These are phyloP conservation scores for Bacterosira constricta DNA, from an alignment of 108 stramenopile genomes.

Conservation along the genomic window DNA sequence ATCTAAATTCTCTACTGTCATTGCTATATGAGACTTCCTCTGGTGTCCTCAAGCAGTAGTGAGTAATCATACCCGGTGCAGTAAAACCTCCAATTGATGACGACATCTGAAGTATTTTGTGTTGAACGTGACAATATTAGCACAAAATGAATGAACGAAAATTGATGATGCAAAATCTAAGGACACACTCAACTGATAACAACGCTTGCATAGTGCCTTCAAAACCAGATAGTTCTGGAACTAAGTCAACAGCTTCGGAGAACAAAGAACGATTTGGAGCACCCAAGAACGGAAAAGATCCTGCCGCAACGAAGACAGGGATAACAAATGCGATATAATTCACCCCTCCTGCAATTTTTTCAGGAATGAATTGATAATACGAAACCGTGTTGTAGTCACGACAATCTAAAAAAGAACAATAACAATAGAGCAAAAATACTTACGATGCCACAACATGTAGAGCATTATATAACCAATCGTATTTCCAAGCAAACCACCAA, in stretches of 20 bases:
- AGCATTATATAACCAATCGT: constrained; percentile 18
- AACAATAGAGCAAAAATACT: too few relatives aligned
- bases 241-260: constrained; percentile 50
- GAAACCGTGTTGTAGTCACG: too few relatives aligned
- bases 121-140: background rate
- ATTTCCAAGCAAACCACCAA: constrained; percentile 19
- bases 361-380: too few relatives aligned
- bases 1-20: constrained; percentile 59
- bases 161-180: background rate
- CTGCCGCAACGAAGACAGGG: constrained; percentile 49
- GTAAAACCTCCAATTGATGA: constrained; percentile 67
- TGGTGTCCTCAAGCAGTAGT: constrained; percentile 61
- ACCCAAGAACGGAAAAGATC: constrained; percentile 66
- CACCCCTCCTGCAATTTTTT: constrained; percentile 15
- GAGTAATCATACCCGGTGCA: constrained; percentile 68
- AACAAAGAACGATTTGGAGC: constrained; percentile 68
- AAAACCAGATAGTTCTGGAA: constrained; percentile 39
- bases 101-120: constrained; percentile 37
- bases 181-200: constrained; percentile 25
- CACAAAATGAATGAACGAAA: background rate
- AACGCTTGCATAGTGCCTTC: constrained; percentile 76
- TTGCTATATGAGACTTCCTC: constrained; percentile 58
- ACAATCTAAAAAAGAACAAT: too few relatives aligned
- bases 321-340: constrained; percentile 35
- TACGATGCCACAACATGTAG: constrained; percentile 27